Base-by-base conservation (phyloP, 257 asterid species). In the Petunia secreta region DNA sequence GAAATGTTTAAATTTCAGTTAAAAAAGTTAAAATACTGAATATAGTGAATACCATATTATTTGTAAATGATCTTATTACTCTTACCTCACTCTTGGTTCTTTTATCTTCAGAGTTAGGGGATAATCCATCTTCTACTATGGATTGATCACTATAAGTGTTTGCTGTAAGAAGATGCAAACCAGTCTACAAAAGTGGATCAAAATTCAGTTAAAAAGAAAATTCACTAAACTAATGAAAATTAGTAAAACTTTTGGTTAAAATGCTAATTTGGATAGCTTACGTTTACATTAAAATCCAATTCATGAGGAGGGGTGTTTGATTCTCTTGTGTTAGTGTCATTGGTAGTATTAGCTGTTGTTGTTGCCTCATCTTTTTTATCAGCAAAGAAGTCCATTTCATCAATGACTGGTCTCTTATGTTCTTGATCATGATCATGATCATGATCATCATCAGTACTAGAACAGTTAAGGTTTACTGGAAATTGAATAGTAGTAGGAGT, bases 321-420 rank as follows among this genome's bases (percentile, higher is more conserved):
- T 60, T 84, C 83, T 8, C 67, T 84, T 1, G 39, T 11, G 14
- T 79, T 53, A 1, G 54, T 77, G 7, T 79, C 86, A 2, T 76
- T 87, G 5, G 66, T 81, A 0, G 37, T 85, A 13, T 36, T 82
- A 44, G 74, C 75, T 13, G 58, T 55, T 79, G 75, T n/a, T 41
- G 83, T n/a, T 36, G 62, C 41, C 36, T 36, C 82, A 6, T 67
- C 83, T 54, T 84, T 90, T 76, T 83, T 89, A 78, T 88, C 86
- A 41, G 94, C 63, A 85, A 95, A 95, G 77, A 95, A 95, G 83
- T 93, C 97, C 97, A 91, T 87, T 63, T 92, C 98, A 38, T 85
- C 89, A 13, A 87, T 81, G 53, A 83, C 75, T 68, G 83, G 87
- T 46, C 88, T 83, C 4, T 86, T 86, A 0, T 86, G 89, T 4